A percentile compares a stretch with the other conserved stretches of the same genome.
These are phyloP conservation scores for Populus nigra DNA, from an alignment of 345 rosid species.

Conservation along the genomic window DNA sequence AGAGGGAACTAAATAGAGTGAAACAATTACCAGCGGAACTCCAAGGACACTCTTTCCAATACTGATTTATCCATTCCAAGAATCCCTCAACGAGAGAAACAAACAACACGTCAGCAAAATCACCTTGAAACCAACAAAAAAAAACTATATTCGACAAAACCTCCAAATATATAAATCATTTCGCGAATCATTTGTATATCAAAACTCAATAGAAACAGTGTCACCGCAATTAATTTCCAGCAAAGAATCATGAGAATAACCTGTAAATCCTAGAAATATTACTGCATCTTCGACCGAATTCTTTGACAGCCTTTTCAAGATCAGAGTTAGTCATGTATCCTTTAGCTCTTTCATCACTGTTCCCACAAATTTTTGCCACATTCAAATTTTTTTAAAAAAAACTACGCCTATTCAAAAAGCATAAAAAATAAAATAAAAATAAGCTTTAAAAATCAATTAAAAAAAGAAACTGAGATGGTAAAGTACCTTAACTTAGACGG, in stretches of 20 bases:
- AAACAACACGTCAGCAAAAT: conserved; percentile 57
- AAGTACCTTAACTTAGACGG: conserved; percentile 45
- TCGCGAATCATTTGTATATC: no score
- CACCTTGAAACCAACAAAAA: conserved; percentile 8
- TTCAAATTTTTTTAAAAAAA: not conserved
- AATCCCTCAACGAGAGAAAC: conserved; percentile 84
- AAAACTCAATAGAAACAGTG: not conserved
- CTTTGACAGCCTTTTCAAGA: conserved; percentile 76
- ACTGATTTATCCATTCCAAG: conserved; percentile 57
- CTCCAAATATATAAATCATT: not conserved
- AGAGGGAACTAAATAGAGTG: conserved; percentile 3
- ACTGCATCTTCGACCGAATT: conserved; percentile 62
- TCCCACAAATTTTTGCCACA: not conserved
- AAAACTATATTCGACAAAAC: not conserved
- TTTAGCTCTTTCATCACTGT: conserved; percentile 47
- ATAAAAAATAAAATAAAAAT: not conserved
- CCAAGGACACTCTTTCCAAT: conserved; percentile 89
- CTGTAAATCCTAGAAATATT: conserved; percentile 82
- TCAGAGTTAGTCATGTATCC: conserved; percentile 80
- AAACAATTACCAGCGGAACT: conserved; percentile 73
- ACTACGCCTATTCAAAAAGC: not conserved
- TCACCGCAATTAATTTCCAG: conserved; percentile 4
- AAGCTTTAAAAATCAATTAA: not conserved
- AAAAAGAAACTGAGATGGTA: not conserved
- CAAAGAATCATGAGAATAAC: conserved; percentile 22